These are phyloP conservation scores for Priceomyces fermenticarens DNA, from an alignment of 805 yeast genomes.

Conservation along the genomic window DNA sequence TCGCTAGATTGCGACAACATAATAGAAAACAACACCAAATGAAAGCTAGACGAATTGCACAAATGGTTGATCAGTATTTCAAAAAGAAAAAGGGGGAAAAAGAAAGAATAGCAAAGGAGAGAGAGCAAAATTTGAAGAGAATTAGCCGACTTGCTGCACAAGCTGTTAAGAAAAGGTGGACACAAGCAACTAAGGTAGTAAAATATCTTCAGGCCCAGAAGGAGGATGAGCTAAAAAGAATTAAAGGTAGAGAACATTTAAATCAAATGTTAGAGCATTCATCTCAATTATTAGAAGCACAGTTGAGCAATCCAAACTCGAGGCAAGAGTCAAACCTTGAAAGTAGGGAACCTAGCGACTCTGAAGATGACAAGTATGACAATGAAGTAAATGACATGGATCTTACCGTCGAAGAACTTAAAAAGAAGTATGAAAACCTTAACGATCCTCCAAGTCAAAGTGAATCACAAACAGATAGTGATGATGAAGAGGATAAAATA, in stretches of 20 bases:
- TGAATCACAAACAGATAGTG: constrained; percentile 7
- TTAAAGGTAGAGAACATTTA: constrained; percentile 81
- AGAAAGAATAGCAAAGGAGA: constrained; percentile 73
- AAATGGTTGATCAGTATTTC: constrained; percentile 83
- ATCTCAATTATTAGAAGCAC: constrained; percentile 85
- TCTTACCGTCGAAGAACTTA: constrained; percentile 54
- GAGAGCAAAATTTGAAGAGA: constrained; percentile 64
- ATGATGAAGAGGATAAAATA: background rate
- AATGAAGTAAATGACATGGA: constrained; percentile 42
- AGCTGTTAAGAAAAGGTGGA: constrained; percentile 89
- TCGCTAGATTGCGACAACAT: constrained; percentile 69
- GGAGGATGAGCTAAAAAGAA: constrained; percentile 73
- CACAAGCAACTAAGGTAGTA: constrained; percentile 79
- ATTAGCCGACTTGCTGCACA: constrained; percentile 79
- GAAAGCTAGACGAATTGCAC: constrained; percentile 70
- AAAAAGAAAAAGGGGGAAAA: constrained; percentile 84
- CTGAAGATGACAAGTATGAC: constrained; percentile 14
- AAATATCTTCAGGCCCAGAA: constrained; percentile 70
- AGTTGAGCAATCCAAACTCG: constrained; percentile 45
- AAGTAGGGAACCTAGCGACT: background rate
- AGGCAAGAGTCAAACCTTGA: constrained; percentile 13
- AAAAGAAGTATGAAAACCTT: constrained; percentile 52
- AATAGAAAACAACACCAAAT: constrained; percentile 60
- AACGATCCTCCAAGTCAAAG: constrained; percentile 12
- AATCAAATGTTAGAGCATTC: constrained; percentile 88